Conservation (phyloP, 129 eudicot species). For the Pittosporum tobira region DNA sequence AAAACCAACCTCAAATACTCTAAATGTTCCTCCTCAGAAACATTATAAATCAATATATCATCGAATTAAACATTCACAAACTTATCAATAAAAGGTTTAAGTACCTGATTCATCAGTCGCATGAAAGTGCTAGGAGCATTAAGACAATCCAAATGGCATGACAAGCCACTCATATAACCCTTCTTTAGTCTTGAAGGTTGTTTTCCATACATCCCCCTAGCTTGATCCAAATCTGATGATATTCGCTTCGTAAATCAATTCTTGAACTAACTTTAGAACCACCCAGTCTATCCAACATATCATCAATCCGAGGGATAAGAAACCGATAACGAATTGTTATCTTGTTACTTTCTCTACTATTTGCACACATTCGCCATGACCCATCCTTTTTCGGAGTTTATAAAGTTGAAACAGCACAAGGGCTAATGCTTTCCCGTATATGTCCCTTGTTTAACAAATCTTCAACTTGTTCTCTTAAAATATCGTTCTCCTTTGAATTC, state of each 20-base stretch:
- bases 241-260: neutral
- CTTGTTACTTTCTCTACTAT: neutral
- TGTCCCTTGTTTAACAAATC: neutral
- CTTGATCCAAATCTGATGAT: no score
- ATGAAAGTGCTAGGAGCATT: neutral
- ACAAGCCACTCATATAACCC: no score
- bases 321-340: conserved; percentile 1
- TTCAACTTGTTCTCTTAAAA: neutral
- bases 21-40: neutral
- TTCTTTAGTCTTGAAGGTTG: no score
- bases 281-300: neutral
- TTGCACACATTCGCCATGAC: neutral
- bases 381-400: neutral
- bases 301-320: conserved; percentile 1
- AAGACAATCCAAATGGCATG: no score
- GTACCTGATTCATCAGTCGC: no score
- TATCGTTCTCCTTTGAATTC: conserved; percentile 6
- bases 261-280: neutral
- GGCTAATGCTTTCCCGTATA: no score
- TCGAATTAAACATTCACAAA: no score
- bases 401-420: neutral
- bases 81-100: no score
- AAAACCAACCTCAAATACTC: neutral
- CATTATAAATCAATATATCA: no score
- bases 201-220: no score